A percentile compares a stretch with the other conserved stretches of the same genome.
These are phyloP conservation scores for Amorphotheca resinae DNA, from an alignment of 495 filamentous ascomycete species.

Conservation along the genomic window DNA sequence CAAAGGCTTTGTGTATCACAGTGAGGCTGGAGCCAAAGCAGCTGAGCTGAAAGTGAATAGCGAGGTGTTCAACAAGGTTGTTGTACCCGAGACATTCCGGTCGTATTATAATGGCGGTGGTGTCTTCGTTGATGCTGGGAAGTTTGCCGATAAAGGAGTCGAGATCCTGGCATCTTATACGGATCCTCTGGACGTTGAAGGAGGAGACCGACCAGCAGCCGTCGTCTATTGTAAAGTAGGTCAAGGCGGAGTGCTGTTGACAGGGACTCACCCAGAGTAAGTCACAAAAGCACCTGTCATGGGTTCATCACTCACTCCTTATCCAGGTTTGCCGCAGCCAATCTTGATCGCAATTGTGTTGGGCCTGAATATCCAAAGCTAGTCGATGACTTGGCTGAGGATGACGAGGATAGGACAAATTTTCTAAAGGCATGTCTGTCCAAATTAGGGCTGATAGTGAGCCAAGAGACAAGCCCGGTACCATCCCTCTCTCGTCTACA, in stretches of 20 bases:
- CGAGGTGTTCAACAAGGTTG: slow-evolving; percentile 37
- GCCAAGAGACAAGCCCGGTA: slow-evolving; percentile 51
- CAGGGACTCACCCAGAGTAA: slow-evolving; percentile 90
- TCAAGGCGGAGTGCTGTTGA: slow-evolving; percentile 68
- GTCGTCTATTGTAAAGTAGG: slow-evolving; percentile 82
- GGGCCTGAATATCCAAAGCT: slow-evolving; percentile 53
- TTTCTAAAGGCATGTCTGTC: slow-evolving; percentile 73
- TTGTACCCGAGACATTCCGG: slow-evolving; percentile 41
- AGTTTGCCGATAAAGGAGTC: slow-evolving; percentile 47
- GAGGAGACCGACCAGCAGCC: slow-evolving; percentile 56
- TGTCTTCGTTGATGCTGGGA: slow-evolving; percentile 74
- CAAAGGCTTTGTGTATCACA: slow-evolving; percentile 80
- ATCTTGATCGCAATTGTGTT: slow-evolving; percentile 51
- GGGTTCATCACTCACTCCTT: background rate
- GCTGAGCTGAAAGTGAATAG: slow-evolving; percentile 54
- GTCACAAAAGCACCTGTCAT: slow-evolving; percentile 21
- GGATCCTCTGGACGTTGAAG: slow-evolving; percentile 62
- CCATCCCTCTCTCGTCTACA: slow-evolving; percentile 80
- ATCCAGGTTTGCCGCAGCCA: slow-evolving; percentile 66
- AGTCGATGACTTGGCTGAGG: slow-evolving; percentile 53
- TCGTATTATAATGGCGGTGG: slow-evolving; percentile 94
- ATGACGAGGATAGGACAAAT: slow-evolving; percentile 55
- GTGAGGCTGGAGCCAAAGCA: slow-evolving; percentile 73
- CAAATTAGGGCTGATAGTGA: slow-evolving; percentile 74
- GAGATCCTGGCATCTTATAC: slow-evolving; percentile 76